These are phyloP conservation scores for Psilocybe sp. DNA, from an alignment of 768 basidiomycete species.

Conservation along the genomic window DNA sequence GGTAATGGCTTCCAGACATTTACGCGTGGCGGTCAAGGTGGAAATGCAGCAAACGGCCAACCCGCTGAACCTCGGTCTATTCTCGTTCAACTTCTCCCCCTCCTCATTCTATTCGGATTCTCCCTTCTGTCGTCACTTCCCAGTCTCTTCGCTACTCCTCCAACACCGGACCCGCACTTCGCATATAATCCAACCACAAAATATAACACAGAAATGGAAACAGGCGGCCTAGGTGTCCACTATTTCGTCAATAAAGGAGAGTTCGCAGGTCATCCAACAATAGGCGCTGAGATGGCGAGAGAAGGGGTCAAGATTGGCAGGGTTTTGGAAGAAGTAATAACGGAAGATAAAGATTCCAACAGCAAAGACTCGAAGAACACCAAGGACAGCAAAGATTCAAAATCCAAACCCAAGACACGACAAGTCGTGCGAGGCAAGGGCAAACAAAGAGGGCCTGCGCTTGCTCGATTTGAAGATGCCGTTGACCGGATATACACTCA, in stretches of 20 bases:
- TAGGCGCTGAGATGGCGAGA: constrained; percentile 68
- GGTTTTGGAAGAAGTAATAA: constrained; percentile 25
- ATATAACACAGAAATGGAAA: constrained; percentile 70
- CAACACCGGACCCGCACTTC: constrained; percentile 78
- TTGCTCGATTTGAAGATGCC: constrained; percentile 66
- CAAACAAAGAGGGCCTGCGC: constrained; percentile 37
- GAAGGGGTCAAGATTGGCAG: constrained; percentile 38
- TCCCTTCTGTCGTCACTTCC: constrained; percentile 83
- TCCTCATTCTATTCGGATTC: constrained; percentile 81
- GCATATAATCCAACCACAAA: constrained; percentile 60
- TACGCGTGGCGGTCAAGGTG: constrained; percentile 12
- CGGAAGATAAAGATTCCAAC: constrained; percentile 7
- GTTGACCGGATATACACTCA: constrained; percentile 78
- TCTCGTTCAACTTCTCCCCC: constrained; percentile 77
- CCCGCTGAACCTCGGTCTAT: constrained; percentile 52
- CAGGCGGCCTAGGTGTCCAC: constrained; percentile 63
- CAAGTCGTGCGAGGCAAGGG: constrained; percentile 23
- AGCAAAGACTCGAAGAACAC: constrained; percentile 14
- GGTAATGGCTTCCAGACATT: constrained; percentile 71
- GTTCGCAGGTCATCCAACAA: constrained; percentile 71
- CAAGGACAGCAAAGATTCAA: constrained; percentile 14
- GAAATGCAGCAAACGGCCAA: constrained; percentile 14
- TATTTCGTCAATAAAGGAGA: constrained; percentile 85
- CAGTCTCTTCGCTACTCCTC: constrained; percentile 61
- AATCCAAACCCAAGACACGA: constrained; percentile 32